phyloP scores from a whole-genome alignment of 805 yeast species.

The Cyberlindnera mississippiensis region DNA sequence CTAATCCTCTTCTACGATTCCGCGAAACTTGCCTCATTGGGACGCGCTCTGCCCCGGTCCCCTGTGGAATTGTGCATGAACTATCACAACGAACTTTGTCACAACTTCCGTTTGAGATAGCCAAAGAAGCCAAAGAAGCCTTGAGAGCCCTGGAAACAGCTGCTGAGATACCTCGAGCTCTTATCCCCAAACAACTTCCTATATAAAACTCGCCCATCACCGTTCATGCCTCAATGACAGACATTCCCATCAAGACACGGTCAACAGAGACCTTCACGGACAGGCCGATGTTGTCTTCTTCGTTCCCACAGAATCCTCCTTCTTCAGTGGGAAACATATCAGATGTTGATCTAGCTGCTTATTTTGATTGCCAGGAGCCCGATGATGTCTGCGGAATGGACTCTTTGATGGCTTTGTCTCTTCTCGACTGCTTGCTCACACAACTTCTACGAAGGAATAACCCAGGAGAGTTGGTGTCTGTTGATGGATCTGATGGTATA shows the following conservation, averaged over 20 bases:
- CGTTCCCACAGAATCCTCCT: no score
- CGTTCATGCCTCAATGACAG: constrained; percentile 7
- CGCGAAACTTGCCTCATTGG: neutral
- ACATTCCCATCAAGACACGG: constrained; percentile 12
- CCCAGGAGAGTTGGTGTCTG: neutral
- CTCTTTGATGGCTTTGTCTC: constrained; percentile 9
- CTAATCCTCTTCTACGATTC: no score
- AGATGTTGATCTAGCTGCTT: constrained; percentile 11
- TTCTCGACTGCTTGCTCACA: constrained; percentile 8
- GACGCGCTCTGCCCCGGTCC: no score
- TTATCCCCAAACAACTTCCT: neutral
- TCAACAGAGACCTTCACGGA: constrained; percentile 13
- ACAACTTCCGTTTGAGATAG: no score
- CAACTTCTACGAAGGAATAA: neutral
- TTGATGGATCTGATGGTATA: no score
- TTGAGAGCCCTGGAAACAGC: no score
- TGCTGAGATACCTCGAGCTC: no score
- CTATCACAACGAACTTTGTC: no score
- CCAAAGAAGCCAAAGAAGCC: no score
- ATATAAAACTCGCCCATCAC: neutral
- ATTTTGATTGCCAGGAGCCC: constrained; percentile 1
- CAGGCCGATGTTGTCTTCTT: constrained; percentile 7
- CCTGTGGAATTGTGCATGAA: no score
- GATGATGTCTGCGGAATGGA: constrained; percentile 4
- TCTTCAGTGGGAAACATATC: constrained; percentile 7